These are phyloP conservation scores for Penicillium capsulatum DNA, from an alignment of 2,329 filamentous ascomycete genomes.

Conservation along the genomic window DNA sequence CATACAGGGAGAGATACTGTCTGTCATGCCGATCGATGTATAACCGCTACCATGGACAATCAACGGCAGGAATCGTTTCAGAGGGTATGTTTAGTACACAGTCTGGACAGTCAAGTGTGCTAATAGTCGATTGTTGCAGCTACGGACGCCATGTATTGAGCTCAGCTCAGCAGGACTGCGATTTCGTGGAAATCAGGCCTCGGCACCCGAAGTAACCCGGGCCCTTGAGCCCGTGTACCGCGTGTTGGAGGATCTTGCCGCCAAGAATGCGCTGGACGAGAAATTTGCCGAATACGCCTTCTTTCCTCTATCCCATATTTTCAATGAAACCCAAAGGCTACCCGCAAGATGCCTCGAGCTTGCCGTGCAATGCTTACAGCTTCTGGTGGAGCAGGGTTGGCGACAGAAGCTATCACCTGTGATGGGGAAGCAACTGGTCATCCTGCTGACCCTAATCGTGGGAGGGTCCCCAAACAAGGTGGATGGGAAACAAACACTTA, in stretches of 20 bases:
- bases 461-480: slow-evolving; percentile 63
- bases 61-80: slow-evolving; percentile 41
- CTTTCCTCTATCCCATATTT: slow-evolving; percentile 83
- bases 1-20: too few species aligned
- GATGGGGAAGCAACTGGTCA: slow-evolving; percentile 77
- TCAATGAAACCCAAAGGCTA: slow-evolving; percentile 69
- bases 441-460: slow-evolving; percentile 76
- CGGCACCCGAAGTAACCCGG: slow-evolving; percentile 46
- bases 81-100: slow-evolving; percentile 28
- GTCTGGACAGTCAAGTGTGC: slow-evolving; percentile 4
- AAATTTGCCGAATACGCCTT: slow-evolving; percentile 92
- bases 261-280: slow-evolving; percentile 57
- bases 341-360: slow-evolving; percentile 67
- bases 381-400: slow-evolving; percentile 78
- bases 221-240: slow-evolving; percentile 45
- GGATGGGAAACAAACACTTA: slow-evolving; percentile 24
- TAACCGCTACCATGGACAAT: slow-evolving; percentile 30
- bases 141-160: slow-evolving; percentile 57
- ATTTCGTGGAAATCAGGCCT: slow-evolving; percentile 46
- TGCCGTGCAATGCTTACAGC: slow-evolving; percentile 67
- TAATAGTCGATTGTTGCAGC: slow-evolving; percentile 34
- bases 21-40: too few species aligned
- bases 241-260: slow-evolving; percentile 38
- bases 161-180: slow-evolving; percentile 53
- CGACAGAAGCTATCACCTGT: slow-evolving; percentile 64